Evolutionary conservation across 768 basidiomycete genomes (phyloP).

Genomic region (Collybia sordida): DNA sequence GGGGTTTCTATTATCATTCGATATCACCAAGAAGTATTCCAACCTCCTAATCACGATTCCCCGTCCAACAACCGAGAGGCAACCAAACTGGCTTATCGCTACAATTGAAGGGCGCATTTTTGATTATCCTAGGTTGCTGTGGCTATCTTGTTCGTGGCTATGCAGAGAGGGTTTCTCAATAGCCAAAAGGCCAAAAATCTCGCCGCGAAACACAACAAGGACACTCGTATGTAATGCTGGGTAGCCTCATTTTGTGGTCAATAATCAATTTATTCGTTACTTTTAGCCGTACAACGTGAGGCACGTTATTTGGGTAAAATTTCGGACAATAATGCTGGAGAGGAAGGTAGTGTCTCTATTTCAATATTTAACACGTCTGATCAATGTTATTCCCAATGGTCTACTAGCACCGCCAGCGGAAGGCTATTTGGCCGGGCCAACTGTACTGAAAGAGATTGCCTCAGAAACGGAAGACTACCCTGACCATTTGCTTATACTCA

Average conservation of each 20-base stretch:
- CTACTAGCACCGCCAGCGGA: not conserved
- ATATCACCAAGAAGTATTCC: too few species aligned
- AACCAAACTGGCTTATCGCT: too few species aligned
- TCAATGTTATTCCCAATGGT: not conserved
- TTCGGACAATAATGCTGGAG: not conserved
- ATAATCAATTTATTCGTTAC: not conserved
- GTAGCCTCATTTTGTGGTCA: not conserved
- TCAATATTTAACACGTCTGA: not conserved
- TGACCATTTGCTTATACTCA: conserved; percentile 11
- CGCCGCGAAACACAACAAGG: not conserved
- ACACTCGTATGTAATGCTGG: not conserved
- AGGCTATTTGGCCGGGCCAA: not conserved
- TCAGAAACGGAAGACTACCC: conserved; percentile 3
- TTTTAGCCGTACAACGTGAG: not conserved
- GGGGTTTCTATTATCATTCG: too few species aligned
- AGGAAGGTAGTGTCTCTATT: not conserved
- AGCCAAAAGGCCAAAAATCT: conserved; percentile 1
- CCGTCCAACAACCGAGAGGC: too few species aligned
- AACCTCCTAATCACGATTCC: too few species aligned
- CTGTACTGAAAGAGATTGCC: not conserved
- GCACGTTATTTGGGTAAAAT: not conserved
- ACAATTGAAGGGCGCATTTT: too few species aligned
- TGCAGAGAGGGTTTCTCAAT: conserved; percentile 2
- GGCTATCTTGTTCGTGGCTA: not conserved
- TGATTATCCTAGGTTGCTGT: not conserved